Base-by-base conservation (phyloP, 495 filamentous ascomycete genomes). In the Aspergillus bertholletiae region DNA sequence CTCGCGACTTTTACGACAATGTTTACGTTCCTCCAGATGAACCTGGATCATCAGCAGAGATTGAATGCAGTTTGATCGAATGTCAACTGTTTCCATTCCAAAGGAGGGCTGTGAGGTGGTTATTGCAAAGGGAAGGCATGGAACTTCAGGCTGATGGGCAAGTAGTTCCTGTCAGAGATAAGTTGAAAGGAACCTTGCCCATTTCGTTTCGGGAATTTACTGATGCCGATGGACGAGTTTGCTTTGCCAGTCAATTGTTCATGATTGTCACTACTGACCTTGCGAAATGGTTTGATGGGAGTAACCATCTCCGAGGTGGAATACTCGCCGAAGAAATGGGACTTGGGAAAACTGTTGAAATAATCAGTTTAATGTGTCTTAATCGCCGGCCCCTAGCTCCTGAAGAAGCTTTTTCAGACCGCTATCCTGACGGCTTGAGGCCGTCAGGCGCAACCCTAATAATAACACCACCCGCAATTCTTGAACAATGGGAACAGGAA, bases 291-390 rank as follows among this genome's bases (percentile, higher is more conserved):
- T 50, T 60, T 24, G 66, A 74, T 35, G 60, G 68, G 8, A 66
- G 59, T 22, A 49, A 66, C 28, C 37, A 67, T 23, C 59, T 84
- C 0, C 73, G 62, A 27, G 86, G 84, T 17, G 87, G 87, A 0
- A 82, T 89, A 26, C 78, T 98, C 20, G 90, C 92, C 0, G 93
- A 98, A 68, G 94, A 98, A 70, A 97, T 97, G 94, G 93, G 93
- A 0, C 73, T 98, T 5, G 94, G 94, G 1, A 98, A 98, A 66
- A 97, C 94, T 0, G 82, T 97, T 18, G 94, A 98, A 66, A 78
- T 93, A 47, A 88, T 94, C 43, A 81, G 88, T 2, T 70, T 97
- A 18, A 85, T 96, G 0, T 80, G 80, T 41, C 64, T 88, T 43
- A 85, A 96, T 61, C 73, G 53, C 32, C 76, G 65, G 8, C n/a